Evolutionary conservation across 129 eudicot species (phyloP), one percentile per base, ranked within the genome.

Genomic region (Saussurea involucrata): DNA sequence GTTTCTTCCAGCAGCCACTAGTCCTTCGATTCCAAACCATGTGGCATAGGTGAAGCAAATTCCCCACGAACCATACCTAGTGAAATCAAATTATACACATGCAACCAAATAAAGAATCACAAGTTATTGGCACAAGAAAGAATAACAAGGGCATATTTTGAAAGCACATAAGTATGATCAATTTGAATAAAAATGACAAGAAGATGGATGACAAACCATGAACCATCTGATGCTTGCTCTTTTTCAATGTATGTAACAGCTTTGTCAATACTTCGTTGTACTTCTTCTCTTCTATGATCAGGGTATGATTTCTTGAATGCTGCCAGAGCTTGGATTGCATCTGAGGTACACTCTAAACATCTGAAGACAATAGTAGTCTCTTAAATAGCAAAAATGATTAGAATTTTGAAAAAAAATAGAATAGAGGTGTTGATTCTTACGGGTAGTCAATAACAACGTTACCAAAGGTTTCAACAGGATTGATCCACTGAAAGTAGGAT

Each of bases 401-500:
- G 61, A 4, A 53, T 53, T 53, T 53, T 5, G 3, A 17, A 67
- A 49, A 42, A 5, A 13, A 11, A 33, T 20, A 73, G 17, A 21
- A 82, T 46, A 33, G 15, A 58, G 77, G 64, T 69, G 36, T 76
- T 78, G 76, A 66, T 67, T 78, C 98, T 94, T 94, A 91, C 98
- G 95, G 93, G 69, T 94, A 94, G 83, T 94, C 98, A 71, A 94
- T 91, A 44, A 91, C 97, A 31, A 94, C 90, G 77, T 95, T 96
- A 72, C 97, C 99, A 76, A 95, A 92, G 21, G 97, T 92, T 84
- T 95, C 99, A 49, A 97, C 96, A 80, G 99, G 99, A 81, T 95
- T 95, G 73, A 95, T 60, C 74, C 87, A 63, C 97, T 92, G 96
- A 32, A 72, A 76, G 60, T 13, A 53, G 22, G 61, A 17, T 53